Base-by-base conservation (phyloP, 2,329 filamentous ascomycete genomes). In the Harringtonia lauricola region DNA sequence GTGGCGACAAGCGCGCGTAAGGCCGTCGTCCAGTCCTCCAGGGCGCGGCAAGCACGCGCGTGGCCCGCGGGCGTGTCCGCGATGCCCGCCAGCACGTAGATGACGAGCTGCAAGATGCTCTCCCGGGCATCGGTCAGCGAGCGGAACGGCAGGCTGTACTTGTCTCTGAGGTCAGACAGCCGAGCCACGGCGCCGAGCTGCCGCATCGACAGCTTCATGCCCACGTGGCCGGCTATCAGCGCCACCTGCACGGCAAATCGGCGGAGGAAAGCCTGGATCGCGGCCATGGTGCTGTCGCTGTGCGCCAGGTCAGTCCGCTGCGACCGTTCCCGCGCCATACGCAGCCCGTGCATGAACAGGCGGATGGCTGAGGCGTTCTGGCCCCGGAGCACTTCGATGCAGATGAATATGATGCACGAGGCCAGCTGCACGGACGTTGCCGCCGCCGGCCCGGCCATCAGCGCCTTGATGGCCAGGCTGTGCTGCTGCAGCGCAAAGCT, bases 341-440 rank as follows among this genome's bases (percentile, higher is more conserved):
- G 19, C n/a, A 49, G 17, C 10, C 43, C 48, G 17, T 49, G 45
- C 12, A 42, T 44, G 29, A 47, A 46, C 22, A 49, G 29, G 10
- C 35, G 36, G 26, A 49, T 46, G 21, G 48, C 43, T 4, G 48
- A 49, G 9, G 31, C 41, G 8, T 46, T 31, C 33, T 47, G 43
- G 26, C 46, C 41, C 15, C 46, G 48, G 30, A 49, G 43, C 12
- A 41, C 41, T 28, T 49, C 44, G 9, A 46, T 47, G 24, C 47
- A 47, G n/a, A 47, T 43, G 9, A 47, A 49, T 4, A 49, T 44
- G 5, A 49, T n/a, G 15, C 47, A 49, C 7, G 47, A 49, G 13
- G 47, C 45, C 1, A 45, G 38, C 28, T 49, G 47, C 5, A 44
- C 41, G 4, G 36, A 24, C 5, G 46, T 39, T 2, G 43, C 37